Base-by-base conservation (phyloP, 148 eudicot species). In the Rhododendron griersonianum region DNA sequence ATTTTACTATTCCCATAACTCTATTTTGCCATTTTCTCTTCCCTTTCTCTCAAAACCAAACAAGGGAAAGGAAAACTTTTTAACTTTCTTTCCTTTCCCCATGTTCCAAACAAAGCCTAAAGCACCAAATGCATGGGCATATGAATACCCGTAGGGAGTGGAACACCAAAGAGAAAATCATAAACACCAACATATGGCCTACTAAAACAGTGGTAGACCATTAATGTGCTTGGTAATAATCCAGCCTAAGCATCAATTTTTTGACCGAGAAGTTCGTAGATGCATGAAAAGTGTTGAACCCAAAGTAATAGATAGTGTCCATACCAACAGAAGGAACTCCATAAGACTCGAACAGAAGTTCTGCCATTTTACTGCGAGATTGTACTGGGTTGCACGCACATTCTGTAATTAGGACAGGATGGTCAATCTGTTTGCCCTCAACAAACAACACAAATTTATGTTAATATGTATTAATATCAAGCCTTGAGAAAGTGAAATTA, bases 301-400 rank as follows among this genome's bases (percentile, higher is more conserved):
- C 75, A 25, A 84, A 73, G 28, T 55, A 21, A 59, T 28, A 78
- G 84, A 35, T 50, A 82, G 84, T 48, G 86, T 59, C 30, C 92
- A 86, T 95, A 97, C 99, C 99, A 91, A 97, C 94, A 82, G 99
- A 95, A 86, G 99, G 98, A 91, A 94, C 99, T 82, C 98, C 98
- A 91, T 95, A 95, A n/a, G 99, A 89, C 88, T 97, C 99, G 51
- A 97, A 97, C 81, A 97, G 95, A 87, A 97, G 98, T 87, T 97
- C 99, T 53, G 98, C 98, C 99, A 97, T 95, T 92, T 90, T 97
- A 92, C 94, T 89, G 86, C 99, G 98, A 80, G 99, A 97, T 7
- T 95, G 92, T 77, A 93, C 89, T 18, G 99, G 99, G 89, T 94
- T 97, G 93, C 95, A 94, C 81, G 95, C 91, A 88, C 99, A 95